These are phyloP conservation scores for Barnettozyma botsteinii DNA, from an alignment of 805 yeast genomes.

Conservation along the genomic window DNA sequence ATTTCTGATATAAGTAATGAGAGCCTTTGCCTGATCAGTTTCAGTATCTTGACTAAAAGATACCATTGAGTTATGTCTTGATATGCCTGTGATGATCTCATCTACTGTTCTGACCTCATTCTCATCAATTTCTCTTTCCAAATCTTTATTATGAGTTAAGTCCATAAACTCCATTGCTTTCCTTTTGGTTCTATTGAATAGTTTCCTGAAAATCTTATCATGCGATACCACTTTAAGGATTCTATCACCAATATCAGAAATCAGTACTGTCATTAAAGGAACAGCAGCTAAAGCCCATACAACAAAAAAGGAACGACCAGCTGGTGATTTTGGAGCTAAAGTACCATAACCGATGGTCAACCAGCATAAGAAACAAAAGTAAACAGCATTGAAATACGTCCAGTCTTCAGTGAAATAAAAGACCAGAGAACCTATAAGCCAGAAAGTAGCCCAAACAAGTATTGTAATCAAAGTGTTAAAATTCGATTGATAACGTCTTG, in stretches of 20 bases:
- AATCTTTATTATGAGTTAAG: too few relatives aligned
- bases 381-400: constrained; percentile 66
- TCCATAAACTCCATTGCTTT: neutral
- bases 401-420: constrained; percentile 61
- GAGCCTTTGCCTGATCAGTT: constrained; percentile 1
- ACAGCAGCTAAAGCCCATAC: constrained; percentile 80
- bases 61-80: neutral
- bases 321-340: constrained; percentile 52
- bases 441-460: constrained; percentile 45
- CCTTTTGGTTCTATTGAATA: constrained; percentile 7
- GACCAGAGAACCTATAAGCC: constrained; percentile 69
- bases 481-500: constrained; percentile 34
- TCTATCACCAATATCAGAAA: constrained; percentile 66
- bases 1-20: constrained; percentile 23
- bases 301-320: constrained; percentile 69
- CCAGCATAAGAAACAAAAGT: constrained; percentile 70
- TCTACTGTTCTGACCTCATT: neutral
- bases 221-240: constrained; percentile 28
- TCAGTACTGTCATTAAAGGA: constrained; percentile 82
- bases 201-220: too few relatives aligned
- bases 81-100: neutral
- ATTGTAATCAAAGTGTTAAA: constrained; percentile 37
- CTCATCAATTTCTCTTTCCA: neutral
- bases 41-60: neutral
- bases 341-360: constrained; percentile 86